Conservation (phyloP, 2,329 filamentous ascomycete genomes). For the Calonectria multiphialidica region DNA sequence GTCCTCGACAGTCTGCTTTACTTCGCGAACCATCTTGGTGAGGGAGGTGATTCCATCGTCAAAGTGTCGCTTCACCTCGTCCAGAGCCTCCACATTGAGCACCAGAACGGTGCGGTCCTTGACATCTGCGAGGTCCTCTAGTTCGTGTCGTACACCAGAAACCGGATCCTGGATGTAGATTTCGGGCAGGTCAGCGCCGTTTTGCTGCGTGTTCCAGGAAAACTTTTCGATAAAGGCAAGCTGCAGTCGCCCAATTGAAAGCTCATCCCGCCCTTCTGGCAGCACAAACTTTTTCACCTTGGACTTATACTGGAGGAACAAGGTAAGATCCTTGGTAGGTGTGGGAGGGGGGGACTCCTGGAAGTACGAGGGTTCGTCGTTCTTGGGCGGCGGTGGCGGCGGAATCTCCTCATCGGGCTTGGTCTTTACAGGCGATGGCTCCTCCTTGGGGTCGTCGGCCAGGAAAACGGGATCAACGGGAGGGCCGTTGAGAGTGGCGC, state of each 20-base stretch:
- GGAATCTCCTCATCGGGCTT: constrained; percentile 38
- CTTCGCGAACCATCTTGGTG: constrained; percentile 84
- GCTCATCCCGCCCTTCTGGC: constrained; percentile 83
- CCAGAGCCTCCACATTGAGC: constrained; percentile 90
- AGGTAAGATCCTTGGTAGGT: constrained; percentile 85
- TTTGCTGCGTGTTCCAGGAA: constrained; percentile 97
- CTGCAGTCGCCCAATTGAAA: constrained; percentile 90
- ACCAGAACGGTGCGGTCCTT: constrained; percentile 97
- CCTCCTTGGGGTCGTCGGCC: constrained; percentile 30
- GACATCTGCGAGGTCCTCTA: constrained; percentile 93
- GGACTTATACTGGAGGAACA: constrained; percentile 96
- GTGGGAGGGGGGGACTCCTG: constrained; percentile 73
- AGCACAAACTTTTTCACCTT: constrained; percentile 97
- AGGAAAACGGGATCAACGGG: constrained; percentile 59
- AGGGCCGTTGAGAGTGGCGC: constrained; percentile 71
- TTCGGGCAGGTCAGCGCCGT: constrained; percentile 91
- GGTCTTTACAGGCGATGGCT: constrained; percentile 33
- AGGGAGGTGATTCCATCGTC: constrained; percentile 90
- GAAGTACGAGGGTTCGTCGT: constrained; percentile 60
- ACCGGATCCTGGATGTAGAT: constrained; percentile 98
- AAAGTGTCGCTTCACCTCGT: constrained; percentile 96
- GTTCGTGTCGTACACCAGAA: constrained; percentile 94
- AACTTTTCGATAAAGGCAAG: constrained; percentile 99
- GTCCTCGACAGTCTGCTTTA: constrained; percentile 86
- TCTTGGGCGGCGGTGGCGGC: constrained; percentile 57